Conservation (phyloP, 2,329 filamentous ascomycete species). For the Xylariomycetidae sp. region DNA sequence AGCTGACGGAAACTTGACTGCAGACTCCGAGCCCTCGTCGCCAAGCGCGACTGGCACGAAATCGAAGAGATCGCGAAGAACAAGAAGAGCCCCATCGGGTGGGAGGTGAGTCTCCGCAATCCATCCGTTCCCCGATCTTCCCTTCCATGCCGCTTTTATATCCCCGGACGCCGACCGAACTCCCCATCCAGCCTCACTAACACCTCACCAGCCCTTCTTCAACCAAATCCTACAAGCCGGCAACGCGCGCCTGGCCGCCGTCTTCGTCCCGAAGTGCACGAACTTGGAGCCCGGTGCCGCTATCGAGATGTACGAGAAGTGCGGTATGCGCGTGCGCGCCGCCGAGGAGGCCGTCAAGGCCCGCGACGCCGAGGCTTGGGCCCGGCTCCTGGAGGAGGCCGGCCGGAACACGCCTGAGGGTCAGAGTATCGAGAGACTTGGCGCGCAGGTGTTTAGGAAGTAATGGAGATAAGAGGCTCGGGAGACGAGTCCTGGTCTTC, state of each 20-base stretch:
- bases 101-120: conserved; percentile 62
- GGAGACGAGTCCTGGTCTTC: no score
- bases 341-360: conserved; percentile 84
- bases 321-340: conserved; percentile 80
- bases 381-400: conserved; percentile 67
- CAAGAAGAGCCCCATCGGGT: conserved; percentile 88
- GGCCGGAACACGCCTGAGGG: conserved; percentile 60
- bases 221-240: conserved; percentile 83
- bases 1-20: conserved; percentile 21
- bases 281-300: conserved; percentile 60
- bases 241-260: conserved; percentile 76
- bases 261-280: conserved; percentile 85
- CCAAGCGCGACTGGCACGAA: conserved; percentile 86
- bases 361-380: conserved; percentile 72
- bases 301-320: conserved; percentile 94
- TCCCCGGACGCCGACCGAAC: conserved; percentile 4
- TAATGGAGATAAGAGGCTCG: conserved; percentile 14
- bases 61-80: conserved; percentile 76
- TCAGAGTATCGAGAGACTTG: conserved; percentile 76
- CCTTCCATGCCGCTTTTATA: not conserved
- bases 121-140: not conserved
- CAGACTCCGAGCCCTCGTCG: conserved; percentile 79
- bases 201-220: conserved; percentile 66
- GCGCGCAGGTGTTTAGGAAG: conserved; percentile 52
- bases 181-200: not conserved